These are phyloP conservation scores for Fibroporia radiculosa DNA, from an alignment of 768 basidiomycete genomes.

Conservation along the genomic window DNA sequence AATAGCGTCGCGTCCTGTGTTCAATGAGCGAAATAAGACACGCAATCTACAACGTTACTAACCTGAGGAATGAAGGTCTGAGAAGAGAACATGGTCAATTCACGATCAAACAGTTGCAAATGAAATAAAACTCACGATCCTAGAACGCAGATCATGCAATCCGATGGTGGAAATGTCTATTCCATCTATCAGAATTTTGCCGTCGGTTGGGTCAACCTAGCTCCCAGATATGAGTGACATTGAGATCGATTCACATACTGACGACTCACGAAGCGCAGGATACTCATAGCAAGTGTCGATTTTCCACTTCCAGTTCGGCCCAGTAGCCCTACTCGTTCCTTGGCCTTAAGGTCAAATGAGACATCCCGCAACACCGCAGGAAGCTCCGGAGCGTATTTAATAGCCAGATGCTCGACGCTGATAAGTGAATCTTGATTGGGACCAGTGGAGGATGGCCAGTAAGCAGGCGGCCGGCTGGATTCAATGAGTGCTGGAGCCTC, in stretches of 20 bases:
- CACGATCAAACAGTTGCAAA: not conserved
- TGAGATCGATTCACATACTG: not conserved
- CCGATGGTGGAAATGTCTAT: slow-evolving; percentile 85
- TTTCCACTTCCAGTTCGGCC: slow-evolving; percentile 82
- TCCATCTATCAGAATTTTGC: slow-evolving; percentile 77
- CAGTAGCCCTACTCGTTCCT: slow-evolving; percentile 72
- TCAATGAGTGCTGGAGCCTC: slow-evolving; percentile 77
- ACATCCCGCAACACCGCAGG: slow-evolving; percentile 72
- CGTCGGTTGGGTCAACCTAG: slow-evolving; percentile 72
- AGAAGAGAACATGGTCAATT: not conserved
- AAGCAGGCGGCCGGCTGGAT: slow-evolving; percentile 72
- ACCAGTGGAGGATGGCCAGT: slow-evolving; percentile 79
- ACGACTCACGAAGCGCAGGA: slow-evolving; percentile 65
- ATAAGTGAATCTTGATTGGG: slow-evolving; percentile 44
- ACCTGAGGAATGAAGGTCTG: slow-evolving; percentile 73
- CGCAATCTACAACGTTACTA: not conserved
- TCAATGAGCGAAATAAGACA: not conserved
- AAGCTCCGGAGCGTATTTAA: slow-evolving; percentile 81
- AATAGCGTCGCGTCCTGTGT: slow-evolving; percentile 64
- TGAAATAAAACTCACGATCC: slow-evolving; percentile 41
- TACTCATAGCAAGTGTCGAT: slow-evolving; percentile 79
- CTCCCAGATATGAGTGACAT: not conserved
- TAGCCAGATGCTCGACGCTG: slow-evolving; percentile 62
- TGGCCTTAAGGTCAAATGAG: slow-evolving; percentile 63
- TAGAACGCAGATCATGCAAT: slow-evolving; percentile 73